phyloP scores from a whole-genome alignment of 331 rosid species.

The Cydonia oblonga region DNA sequence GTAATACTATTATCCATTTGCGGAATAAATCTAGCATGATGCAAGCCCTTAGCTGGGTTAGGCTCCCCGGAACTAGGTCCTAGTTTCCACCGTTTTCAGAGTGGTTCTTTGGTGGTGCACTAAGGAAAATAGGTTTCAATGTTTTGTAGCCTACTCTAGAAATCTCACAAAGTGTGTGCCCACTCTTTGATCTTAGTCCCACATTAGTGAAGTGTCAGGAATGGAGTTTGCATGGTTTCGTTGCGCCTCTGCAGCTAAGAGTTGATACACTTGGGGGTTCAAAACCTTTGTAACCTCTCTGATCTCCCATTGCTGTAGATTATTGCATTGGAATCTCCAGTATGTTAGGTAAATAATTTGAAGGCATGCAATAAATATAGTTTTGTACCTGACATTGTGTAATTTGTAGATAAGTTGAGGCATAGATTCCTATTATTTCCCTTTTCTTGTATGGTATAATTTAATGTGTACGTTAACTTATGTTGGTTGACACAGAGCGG shows the following conservation, averaged over 20 bases:
- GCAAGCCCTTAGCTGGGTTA: background rate
- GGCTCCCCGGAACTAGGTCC: background rate
- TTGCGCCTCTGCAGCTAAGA: background rate
- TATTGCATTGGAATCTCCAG: background rate
- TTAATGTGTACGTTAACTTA: background rate
- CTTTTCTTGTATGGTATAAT: background rate
- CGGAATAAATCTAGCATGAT: background rate
- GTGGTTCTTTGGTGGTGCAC: background rate
- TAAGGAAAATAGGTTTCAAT: background rate
- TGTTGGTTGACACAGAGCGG: conserved; percentile 14
- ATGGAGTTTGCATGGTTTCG: background rate
- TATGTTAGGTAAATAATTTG: background rate
- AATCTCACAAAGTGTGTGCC: background rate
- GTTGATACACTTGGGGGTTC: background rate
- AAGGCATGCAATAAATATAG: background rate
- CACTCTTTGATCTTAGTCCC: background rate
- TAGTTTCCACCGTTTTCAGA: background rate
- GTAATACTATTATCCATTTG: background rate
- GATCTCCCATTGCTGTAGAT: background rate
- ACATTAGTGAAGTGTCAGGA: background rate
- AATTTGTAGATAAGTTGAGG: background rate
- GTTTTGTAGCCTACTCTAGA: background rate
- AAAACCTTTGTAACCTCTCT: background rate
- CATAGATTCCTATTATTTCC: background rate
- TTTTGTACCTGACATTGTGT: background rate